phyloP scores from a whole-genome alignment of 352 stramenopile genomes.

The Phytophthora rubi region DNA sequence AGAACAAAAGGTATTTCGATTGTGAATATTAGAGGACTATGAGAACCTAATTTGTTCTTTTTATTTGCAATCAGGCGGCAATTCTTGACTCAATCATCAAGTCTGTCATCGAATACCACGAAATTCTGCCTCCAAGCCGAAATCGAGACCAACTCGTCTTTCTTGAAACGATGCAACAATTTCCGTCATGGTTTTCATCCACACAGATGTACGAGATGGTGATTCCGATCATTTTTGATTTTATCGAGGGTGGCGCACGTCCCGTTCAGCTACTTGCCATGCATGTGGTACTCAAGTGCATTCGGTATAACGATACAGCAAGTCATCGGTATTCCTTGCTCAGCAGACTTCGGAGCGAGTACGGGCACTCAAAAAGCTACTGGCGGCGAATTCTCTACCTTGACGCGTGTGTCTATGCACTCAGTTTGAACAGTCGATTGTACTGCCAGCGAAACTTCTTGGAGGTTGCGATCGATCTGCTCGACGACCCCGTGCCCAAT shows the following conservation, averaged over 20 bases:
- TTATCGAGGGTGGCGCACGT: conserved; percentile 77
- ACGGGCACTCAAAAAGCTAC: conserved; percentile 75
- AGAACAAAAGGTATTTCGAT: conserved; percentile 65
- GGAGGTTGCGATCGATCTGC: conserved; percentile 74
- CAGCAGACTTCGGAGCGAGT: conserved; percentile 71
- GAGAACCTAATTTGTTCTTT: neutral
- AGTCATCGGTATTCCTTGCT: conserved; percentile 78
- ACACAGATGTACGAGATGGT: conserved; percentile 77
- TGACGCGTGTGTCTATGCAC: conserved; percentile 67
- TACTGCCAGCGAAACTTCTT: conserved; percentile 83
- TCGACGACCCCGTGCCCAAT: conserved; percentile 79
- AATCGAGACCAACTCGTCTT: conserved; percentile 77
- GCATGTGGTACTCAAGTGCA: conserved; percentile 69
- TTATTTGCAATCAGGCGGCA: conserved; percentile 28
- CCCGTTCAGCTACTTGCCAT: conserved; percentile 76
- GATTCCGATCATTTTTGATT: conserved; percentile 79
- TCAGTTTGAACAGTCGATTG: conserved; percentile 71
- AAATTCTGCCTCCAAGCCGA: conserved; percentile 61
- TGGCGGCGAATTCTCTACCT: conserved; percentile 81
- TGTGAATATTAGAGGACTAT: neutral
- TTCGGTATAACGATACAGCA: conserved; percentile 70
- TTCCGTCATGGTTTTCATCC: conserved; percentile 64
- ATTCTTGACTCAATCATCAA: conserved; percentile 71
- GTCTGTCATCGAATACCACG: conserved; percentile 78
- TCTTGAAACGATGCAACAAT: conserved; percentile 65